These are phyloP conservation scores for Clarireedia paspali DNA, from an alignment of 2,329 filamentous ascomycete genomes.

Conservation along the genomic window DNA sequence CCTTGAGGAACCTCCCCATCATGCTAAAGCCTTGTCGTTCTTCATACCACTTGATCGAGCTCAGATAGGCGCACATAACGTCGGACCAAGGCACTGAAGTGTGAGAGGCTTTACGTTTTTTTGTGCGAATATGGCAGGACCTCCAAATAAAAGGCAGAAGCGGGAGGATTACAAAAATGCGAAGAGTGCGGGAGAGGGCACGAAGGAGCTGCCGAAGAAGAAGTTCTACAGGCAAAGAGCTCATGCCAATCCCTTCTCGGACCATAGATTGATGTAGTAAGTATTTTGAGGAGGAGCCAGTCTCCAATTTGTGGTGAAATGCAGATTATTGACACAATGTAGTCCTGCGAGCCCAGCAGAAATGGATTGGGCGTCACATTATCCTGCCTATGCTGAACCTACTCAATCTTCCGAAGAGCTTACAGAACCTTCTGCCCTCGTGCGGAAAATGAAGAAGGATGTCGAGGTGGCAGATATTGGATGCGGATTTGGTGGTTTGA, in stretches of 20 bases:
- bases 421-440: slow-evolving; percentile 8
- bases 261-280: slow-evolving; percentile 85
- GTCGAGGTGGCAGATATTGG: slow-evolving; percentile 95
- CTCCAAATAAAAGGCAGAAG: slow-evolving; percentile 53
- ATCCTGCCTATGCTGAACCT: slow-evolving; percentile 59
- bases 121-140: slow-evolving; percentile 32
- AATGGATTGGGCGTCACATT: slow-evolving; percentile 90
- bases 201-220: slow-evolving; percentile 66
- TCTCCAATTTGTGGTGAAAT: slow-evolving; percentile 5
- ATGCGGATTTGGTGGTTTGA: slow-evolving; percentile 87
- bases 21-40: slow-evolving; percentile 2
- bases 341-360: slow-evolving; percentile 71
- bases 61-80: neutral
- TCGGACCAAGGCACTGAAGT: neutral
- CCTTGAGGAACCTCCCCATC: slow-evolving; percentile 7
- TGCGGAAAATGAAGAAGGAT: slow-evolving; percentile 47
- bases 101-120: neutral
- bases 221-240: slow-evolving; percentile 94
- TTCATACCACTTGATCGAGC: neutral
- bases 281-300: slow-evolving; percentile 27
- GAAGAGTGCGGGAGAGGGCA: slow-evolving; percentile 39
- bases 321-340: slow-evolving; percentile 14
- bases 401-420: slow-evolving; percentile 25
- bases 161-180: slow-evolving; percentile 57
- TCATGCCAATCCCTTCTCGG: slow-evolving; percentile 96